Conservation (phyloP, 116 monocot genomes). For the Zostera marina region DNA sequence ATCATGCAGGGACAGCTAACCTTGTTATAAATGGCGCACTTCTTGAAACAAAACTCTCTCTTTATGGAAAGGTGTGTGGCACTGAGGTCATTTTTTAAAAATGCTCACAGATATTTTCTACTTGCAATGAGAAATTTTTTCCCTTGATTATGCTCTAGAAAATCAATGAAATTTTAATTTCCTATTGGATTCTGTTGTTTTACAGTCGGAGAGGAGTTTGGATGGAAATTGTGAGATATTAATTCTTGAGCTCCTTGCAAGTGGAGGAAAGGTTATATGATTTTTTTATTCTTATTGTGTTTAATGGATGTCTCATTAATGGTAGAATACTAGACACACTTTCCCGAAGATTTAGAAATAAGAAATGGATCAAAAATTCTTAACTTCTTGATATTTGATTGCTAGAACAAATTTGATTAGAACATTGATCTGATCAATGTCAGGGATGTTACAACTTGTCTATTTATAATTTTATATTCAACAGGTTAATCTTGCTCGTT, state of each 20-base stretch:
- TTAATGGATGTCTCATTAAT: too few relatives aligned
- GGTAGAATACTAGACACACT: too few relatives aligned
- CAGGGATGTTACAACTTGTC: too few relatives aligned
- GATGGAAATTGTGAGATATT: slow-evolving; percentile 25
- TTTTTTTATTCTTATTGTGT: too few relatives aligned
- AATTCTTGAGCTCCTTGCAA: slow-evolving; percentile 59
- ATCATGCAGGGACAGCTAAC: slow-evolving; percentile 29
- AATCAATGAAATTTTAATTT: not conserved
- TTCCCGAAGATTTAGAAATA: too few relatives aligned
- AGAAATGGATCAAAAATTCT: too few relatives aligned
- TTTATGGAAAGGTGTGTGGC: slow-evolving; percentile 62
- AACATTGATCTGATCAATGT: too few relatives aligned
- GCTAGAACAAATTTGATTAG: too few relatives aligned
- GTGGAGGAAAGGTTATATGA: slow-evolving; percentile 65
- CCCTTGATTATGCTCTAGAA: not conserved
- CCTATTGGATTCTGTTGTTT: slow-evolving; percentile 6
- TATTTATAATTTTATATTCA: slow-evolving; percentile 3
- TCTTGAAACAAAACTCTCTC: slow-evolving; percentile 61
- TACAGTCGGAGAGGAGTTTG: slow-evolving; percentile 38
- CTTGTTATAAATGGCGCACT: slow-evolving; percentile 69
- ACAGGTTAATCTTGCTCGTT: slow-evolving; percentile 58
- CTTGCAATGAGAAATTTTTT: not conserved
- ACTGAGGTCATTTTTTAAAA: not conserved
- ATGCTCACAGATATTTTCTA: not conserved
- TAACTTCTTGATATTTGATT: too few relatives aligned